A percentile compares a stretch with the other conserved stretches of the same genome.
These are phyloP conservation scores for Hymenoscyphus occultus DNA, from an alignment of 2,329 filamentous ascomycete genomes.

Conservation along the genomic window DNA sequence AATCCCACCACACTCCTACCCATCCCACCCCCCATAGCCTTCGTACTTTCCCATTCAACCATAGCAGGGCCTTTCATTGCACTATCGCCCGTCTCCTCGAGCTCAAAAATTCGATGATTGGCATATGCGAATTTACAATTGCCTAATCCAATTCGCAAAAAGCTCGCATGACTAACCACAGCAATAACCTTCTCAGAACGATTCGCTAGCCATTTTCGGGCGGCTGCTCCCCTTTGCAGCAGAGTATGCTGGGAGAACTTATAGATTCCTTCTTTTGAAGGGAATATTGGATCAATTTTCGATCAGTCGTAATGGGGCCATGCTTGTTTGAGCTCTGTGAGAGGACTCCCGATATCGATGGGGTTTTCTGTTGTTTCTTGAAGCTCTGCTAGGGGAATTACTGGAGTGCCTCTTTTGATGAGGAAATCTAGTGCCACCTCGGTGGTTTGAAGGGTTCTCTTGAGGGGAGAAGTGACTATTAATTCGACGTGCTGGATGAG, in stretches of 20 bases:
- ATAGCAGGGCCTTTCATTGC: constrained; percentile 5
- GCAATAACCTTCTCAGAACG: constrained; percentile 21
- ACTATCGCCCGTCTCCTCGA: constrained; percentile 13
- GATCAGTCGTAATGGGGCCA: constrained; percentile 19
- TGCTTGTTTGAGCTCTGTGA: constrained; percentile 6
- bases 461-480: constrained; percentile 18
- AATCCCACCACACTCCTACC: constrained; percentile 15
- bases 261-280: constrained; percentile 17
- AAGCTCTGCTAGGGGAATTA: constrained; percentile 12
- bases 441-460: constrained; percentile 19
- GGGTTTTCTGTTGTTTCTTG: constrained; percentile 21
- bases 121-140: constrained; percentile 20
- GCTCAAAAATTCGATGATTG: constrained; percentile 20
- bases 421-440: constrained; percentile 14
- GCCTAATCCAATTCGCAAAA: constrained; percentile 19
- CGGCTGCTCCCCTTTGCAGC: constrained; percentile 10
- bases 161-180: constrained; percentile 20
- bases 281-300: constrained; percentile 15
- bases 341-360: constrained; percentile 19
- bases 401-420: constrained; percentile 8
- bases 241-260: constrained; percentile 16
- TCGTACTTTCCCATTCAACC: constrained; percentile 18
- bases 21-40: constrained; percentile 17
- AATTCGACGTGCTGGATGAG: constrained; percentile 13
- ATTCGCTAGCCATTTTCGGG: constrained; percentile 14